Percentiles rank a stretch among this genome's conserved stretches.
Evolutionary conservation across 371 early-diverging fungal species (phyloP).

Genomic region (Mucor circinelloides): DNA sequence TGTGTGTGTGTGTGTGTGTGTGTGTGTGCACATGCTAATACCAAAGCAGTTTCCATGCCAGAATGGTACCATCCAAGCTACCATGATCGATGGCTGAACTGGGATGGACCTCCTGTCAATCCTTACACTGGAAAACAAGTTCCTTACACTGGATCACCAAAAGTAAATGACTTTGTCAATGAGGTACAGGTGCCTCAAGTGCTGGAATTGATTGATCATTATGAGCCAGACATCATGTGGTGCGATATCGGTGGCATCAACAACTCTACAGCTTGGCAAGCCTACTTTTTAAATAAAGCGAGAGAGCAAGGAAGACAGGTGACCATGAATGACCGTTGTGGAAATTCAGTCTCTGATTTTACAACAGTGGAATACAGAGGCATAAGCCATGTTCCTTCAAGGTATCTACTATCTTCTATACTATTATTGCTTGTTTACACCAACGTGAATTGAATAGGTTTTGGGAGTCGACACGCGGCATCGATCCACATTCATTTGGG

Average conservation of each 20-base stretch:
- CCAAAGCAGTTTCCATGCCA: slow-evolving; percentile 33
- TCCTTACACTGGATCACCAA: slow-evolving; percentile 23
- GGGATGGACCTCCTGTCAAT: slow-evolving; percentile 34
- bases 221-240: slow-evolving; percentile 39
- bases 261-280: slow-evolving; percentile 39
- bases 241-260: slow-evolving; percentile 45
- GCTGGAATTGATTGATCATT: slow-evolving; percentile 28
- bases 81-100: slow-evolving; percentile 19
- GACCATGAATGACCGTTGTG: slow-evolving; percentile 23
- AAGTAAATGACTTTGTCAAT: slow-evolving; percentile 31
- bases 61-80: slow-evolving; percentile 44
- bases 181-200: slow-evolving; percentile 41
- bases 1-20: too few relatives aligned
- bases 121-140: slow-evolving; percentile 25
- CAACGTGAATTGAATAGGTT: background rate
- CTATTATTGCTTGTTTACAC: background rate
- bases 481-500: slow-evolving; percentile 30
- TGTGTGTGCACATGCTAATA: too few relatives aligned
- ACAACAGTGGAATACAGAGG: slow-evolving; percentile 19
- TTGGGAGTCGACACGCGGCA: slow-evolving; percentile 24
- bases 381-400: slow-evolving; percentile 7
- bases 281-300: slow-evolving; percentile 28
- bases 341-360: slow-evolving; percentile 21
- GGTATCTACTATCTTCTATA: background rate
- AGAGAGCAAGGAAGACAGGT: slow-evolving; percentile 18